These are phyloP conservation scores for Hippophae gyantsensis DNA, from an alignment of 306 rosid genomes.

Conservation along the genomic window DNA sequence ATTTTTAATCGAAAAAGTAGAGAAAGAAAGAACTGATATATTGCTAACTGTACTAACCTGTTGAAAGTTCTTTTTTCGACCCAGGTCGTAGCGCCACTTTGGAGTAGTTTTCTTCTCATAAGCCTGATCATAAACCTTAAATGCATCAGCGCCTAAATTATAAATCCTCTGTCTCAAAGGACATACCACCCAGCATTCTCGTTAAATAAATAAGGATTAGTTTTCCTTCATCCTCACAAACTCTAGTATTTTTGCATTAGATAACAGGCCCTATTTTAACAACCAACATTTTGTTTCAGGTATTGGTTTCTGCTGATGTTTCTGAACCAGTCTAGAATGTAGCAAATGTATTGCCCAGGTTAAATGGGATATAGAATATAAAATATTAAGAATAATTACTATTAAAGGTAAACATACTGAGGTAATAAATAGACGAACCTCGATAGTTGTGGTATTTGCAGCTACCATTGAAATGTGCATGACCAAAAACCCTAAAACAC, in stretches of 20 bases:
- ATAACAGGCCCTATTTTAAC: too few relatives aligned
- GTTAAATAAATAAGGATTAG: too few relatives aligned
- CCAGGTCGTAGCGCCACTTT: constrained; percentile 96
- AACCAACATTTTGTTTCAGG: too few relatives aligned
- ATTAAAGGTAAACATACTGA: background rate
- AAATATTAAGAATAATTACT: background rate
- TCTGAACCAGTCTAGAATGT: too few relatives aligned
- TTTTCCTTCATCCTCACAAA: too few relatives aligned
- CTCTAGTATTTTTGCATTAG: too few relatives aligned
- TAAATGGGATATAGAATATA: too few relatives aligned
- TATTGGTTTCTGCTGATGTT: too few relatives aligned
- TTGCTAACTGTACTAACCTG: constrained; percentile 48
- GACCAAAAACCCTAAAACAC: constrained; percentile 87
- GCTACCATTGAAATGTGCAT: constrained; percentile 92
- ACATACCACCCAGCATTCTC: too few relatives aligned
- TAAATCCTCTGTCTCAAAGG: too few relatives aligned
- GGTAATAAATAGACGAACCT: constrained; percentile 36
- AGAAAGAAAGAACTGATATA: background rate
- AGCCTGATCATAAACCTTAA: constrained; percentile 49
- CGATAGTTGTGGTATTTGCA: constrained; percentile 87
- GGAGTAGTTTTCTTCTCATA: constrained; percentile 92
- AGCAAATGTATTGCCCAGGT: too few relatives aligned
- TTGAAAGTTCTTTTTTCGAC: constrained; percentile 85
- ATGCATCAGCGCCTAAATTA: constrained; percentile 20
- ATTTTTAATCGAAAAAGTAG: too few relatives aligned